Evolutionary conservation across 768 basidiomycete genomes (phyloP).

Genomic region (Phanerochaete carnosa): DNA sequence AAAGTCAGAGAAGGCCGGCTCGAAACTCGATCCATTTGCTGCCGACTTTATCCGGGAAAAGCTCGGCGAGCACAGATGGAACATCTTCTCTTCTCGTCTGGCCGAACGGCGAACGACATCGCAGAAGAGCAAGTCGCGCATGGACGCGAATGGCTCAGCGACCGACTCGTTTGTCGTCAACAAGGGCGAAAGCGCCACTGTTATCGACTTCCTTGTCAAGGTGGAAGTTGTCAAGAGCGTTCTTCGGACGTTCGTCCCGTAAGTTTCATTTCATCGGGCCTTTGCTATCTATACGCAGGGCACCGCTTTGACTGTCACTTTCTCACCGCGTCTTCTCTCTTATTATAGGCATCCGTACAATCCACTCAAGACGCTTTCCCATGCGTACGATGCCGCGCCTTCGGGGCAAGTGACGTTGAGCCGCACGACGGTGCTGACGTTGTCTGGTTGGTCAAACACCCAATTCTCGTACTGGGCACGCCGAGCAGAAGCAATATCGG

Average conservation of each 20-base stretch:
- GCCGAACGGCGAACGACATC: constrained; percentile 43
- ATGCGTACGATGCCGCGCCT: constrained; percentile 36
- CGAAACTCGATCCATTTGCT: constrained; percentile 37
- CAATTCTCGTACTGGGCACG: constrained; percentile 56
- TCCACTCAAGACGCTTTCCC: constrained; percentile 45
- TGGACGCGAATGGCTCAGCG: constrained; percentile 14
- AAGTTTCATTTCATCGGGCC: constrained; percentile 22
- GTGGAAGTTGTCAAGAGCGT: constrained; percentile 51
- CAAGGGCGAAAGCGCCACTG: constrained; percentile 34
- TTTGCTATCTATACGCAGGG: neutral
- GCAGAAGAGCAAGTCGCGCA: constrained; percentile 32
- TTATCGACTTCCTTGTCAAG: constrained; percentile 50
- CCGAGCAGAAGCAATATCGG: constrained; percentile 46
- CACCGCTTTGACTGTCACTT: neutral
- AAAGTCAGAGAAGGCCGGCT: constrained; percentile 11
- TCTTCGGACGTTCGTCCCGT: constrained; percentile 46
- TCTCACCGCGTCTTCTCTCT: neutral
- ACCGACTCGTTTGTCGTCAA: constrained; percentile 7
- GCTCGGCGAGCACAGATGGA: constrained; percentile 41
- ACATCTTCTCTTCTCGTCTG: constrained; percentile 43
- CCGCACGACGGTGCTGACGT: constrained; percentile 42
- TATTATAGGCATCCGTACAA: constrained; percentile 45
- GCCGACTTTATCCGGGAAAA: constrained; percentile 43
- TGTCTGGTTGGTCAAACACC: constrained; percentile 52
- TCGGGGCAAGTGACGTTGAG: constrained; percentile 44